phyloP scores from a whole-genome alignment of 495 filamentous ascomycete genomes.

The Parmelia sp. region DNA sequence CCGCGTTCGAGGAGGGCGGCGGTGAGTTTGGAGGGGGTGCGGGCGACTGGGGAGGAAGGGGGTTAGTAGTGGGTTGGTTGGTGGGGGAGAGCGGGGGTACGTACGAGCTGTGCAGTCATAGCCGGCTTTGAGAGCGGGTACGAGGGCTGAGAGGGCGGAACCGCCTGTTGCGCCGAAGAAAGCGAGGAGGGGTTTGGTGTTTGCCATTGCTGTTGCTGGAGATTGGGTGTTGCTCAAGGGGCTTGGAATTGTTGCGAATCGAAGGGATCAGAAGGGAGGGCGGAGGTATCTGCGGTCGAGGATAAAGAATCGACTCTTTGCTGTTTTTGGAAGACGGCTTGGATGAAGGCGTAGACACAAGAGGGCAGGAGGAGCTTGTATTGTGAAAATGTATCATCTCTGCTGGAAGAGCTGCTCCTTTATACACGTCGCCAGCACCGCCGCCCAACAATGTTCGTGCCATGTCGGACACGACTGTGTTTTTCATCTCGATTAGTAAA shows the following conservation, averaged over 20 bases:
- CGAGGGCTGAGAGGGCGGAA: slow-evolving; percentile 42
- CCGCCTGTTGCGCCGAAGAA: slow-evolving; percentile 52
- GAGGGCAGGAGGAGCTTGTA: too few species aligned
- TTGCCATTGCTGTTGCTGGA: slow-evolving; percentile 11
- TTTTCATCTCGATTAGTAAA: too few species aligned
- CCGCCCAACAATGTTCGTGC: too few species aligned
- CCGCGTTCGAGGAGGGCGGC: slow-evolving; percentile 36
- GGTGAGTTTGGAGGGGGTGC: slow-evolving; percentile 56
- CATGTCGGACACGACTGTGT: too few species aligned
- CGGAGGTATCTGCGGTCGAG: background rate
- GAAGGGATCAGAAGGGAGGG: background rate
- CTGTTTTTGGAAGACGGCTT: background rate
- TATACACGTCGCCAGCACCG: too few species aligned
- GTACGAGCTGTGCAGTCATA: slow-evolving; percentile 40
- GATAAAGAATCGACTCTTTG: background rate
- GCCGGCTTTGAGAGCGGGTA: slow-evolving; percentile 43
- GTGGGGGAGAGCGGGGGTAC: slow-evolving; percentile 2
- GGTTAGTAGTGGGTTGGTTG: background rate
- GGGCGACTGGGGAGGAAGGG: slow-evolving; percentile 47
- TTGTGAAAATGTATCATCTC: too few species aligned
- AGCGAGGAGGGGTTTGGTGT: slow-evolving; percentile 29
- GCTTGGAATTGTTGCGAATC: background rate
- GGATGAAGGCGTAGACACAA: too few species aligned
- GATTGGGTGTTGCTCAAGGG: background rate
- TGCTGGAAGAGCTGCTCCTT: too few species aligned